Evolutionary conservation across 2,329 filamentous ascomycete genomes (phyloP).

Genomic region (Gnomoniopsis smithogilvyi): DNA sequence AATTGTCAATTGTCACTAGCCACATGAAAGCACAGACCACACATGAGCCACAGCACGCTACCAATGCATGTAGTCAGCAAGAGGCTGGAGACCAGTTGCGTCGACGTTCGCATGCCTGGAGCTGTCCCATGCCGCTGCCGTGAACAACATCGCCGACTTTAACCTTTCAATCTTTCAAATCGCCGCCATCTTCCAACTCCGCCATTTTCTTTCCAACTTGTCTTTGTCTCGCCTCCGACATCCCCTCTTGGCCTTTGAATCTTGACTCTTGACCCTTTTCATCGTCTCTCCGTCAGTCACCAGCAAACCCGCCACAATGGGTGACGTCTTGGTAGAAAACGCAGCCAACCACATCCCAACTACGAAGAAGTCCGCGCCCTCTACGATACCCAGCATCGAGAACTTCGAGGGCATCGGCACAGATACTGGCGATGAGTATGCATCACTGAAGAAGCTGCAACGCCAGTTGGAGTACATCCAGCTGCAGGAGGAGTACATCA

Average conservation of each 20-base stretch:
- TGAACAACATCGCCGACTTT: slow-evolving; percentile 10
- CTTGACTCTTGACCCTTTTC: neutral
- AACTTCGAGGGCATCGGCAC: slow-evolving; percentile 78
- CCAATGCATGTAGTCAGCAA: slow-evolving; percentile 10
- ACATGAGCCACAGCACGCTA: neutral
- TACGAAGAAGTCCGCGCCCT: slow-evolving; percentile 76
- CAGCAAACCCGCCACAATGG: slow-evolving; percentile 57
- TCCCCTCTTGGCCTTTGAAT: neutral
- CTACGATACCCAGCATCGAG: slow-evolving; percentile 85
- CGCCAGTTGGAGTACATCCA: slow-evolving; percentile 97
- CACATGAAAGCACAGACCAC: slow-evolving; percentile 2
- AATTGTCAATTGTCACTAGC: neutral
- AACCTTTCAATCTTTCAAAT: neutral
- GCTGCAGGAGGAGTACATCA: slow-evolving; percentile 99
- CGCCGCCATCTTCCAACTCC: neutral
- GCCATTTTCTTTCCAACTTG: neutral
- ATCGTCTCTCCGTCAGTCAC: neutral
- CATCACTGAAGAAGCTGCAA: slow-evolving; percentile 92
- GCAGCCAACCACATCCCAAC: slow-evolving; percentile 69
- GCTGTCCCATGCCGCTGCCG: slow-evolving; percentile 2
- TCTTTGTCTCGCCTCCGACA: neutral
- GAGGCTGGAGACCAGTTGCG: slow-evolving; percentile 14
- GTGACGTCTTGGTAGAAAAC: slow-evolving; percentile 81
- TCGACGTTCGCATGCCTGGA: slow-evolving; percentile 19
- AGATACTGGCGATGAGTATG: slow-evolving; percentile 89